phyloP scores from a whole-genome alignment of 352 stramenopile genomes.

The Globisporangium cystogenes region DNA sequence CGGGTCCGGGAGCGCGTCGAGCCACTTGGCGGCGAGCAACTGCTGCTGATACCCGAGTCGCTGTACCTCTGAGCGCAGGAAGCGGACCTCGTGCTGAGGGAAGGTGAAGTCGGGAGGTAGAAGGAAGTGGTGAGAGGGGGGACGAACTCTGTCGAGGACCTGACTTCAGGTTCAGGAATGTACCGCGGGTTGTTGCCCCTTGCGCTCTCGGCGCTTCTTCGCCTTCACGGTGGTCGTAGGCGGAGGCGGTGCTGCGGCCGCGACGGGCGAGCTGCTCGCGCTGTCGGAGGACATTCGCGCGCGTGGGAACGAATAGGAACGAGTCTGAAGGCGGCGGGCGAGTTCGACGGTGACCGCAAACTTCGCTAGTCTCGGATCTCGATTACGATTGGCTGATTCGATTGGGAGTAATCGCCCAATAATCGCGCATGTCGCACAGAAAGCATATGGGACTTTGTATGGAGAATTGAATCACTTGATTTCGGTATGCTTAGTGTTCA shows the following conservation, averaged over 20 bases:
- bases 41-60: constrained; percentile 27
- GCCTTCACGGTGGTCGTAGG: background rate
- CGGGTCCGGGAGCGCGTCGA: constrained; percentile 23
- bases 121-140: background rate
- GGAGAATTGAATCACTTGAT: no score
- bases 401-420: background rate
- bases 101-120: no score
- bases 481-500: background rate
- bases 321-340: no score
- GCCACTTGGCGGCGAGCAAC: constrained; percentile 37
- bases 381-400: background rate
- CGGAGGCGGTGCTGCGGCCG: background rate
- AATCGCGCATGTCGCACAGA: background rate
- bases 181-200: background rate
- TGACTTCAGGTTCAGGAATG: background rate
- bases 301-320: no score
- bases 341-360: no score
- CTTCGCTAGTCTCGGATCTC: no score
- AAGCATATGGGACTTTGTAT: no score
- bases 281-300: background rate
- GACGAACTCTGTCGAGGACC: background rate
- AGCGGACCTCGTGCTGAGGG: background rate
- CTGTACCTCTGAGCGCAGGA: background rate
- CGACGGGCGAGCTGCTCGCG: background rate
- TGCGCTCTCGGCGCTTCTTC: background rate